A percentile compares a stretch with the other conserved stretches of the same genome.
Conservation (phyloP, 2,329 filamentous ascomycete species). For the Aspergillus sergii region DNA sequence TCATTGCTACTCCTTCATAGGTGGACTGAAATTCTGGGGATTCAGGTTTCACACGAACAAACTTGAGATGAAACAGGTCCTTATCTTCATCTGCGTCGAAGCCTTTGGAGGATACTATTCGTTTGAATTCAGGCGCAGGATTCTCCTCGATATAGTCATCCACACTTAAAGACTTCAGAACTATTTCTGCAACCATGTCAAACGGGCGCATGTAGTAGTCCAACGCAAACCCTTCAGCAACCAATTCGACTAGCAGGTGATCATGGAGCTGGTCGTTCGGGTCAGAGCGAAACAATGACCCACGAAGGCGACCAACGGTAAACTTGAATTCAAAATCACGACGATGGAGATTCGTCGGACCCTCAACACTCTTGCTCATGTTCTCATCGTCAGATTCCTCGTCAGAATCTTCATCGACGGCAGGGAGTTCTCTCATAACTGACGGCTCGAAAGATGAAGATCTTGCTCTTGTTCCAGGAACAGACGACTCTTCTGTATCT, state of each 20-base stretch:
- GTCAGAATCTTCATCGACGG: constrained; percentile 70
- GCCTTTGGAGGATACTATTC: constrained; percentile 91
- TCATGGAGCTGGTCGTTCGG: constrained; percentile 75
- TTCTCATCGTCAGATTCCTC: constrained; percentile 66
- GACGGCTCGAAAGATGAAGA: constrained; percentile 76
- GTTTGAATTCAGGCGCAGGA: constrained; percentile 87
- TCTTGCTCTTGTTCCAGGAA: constrained; percentile 49
- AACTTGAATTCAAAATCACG: constrained; percentile 96
- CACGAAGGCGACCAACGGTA: constrained; percentile 89
- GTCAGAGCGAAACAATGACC: constrained; percentile 87
- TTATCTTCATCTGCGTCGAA: constrained; percentile 69
- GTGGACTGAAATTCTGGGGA: constrained; percentile 92
- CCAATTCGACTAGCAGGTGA: constrained; percentile 81
- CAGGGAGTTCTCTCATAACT: constrained; percentile 71
- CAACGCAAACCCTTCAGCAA: constrained; percentile 85
- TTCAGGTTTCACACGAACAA: constrained; percentile 82
- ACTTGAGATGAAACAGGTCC: constrained; percentile 84
- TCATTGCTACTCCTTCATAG: constrained; percentile 91
- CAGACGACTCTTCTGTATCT: constrained; percentile 34
- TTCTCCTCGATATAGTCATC: constrained; percentile 94
- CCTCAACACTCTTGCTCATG: constrained; percentile 41
- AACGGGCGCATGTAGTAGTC: constrained; percentile 86
- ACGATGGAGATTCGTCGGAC: constrained; percentile 75
- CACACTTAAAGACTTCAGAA: constrained; percentile 80
- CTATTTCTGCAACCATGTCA: constrained; percentile 91